Conservation (phyloP, 2,329 filamentous ascomycete species). For the Talaromyces verruculosus region DNA sequence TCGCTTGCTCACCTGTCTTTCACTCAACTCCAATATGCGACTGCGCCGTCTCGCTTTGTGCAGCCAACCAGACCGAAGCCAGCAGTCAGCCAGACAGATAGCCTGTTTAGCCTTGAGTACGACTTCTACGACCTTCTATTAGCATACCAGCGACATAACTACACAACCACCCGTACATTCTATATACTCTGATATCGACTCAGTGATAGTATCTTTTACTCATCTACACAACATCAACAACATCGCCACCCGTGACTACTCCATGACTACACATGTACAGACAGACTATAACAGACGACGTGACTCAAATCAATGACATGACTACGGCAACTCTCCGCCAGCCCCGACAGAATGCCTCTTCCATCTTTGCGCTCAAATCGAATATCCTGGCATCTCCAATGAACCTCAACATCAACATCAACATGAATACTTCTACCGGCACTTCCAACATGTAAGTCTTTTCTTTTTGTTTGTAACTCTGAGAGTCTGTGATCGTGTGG, state of each 20-base stretch:
- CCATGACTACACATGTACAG: background rate
- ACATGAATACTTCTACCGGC: background rate
- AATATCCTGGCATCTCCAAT: background rate
- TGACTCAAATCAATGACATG: constrained; percentile 7
- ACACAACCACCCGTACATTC: background rate
- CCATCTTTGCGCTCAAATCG: constrained; percentile 11
- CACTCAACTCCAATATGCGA: constrained; percentile 5
- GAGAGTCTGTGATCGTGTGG: background rate
- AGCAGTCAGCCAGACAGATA: background rate
- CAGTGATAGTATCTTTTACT: background rate
- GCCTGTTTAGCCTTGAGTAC: background rate
- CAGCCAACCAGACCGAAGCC: constrained; percentile 1
- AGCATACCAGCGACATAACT: background rate
- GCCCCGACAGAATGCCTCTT: constrained; percentile 13
- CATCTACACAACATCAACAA: background rate
- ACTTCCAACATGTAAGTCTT: constrained; percentile 1
- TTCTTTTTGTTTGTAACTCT: background rate
- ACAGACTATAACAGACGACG: background rate
- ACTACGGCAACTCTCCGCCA: constrained; percentile 13
- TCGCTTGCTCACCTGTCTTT: background rate
- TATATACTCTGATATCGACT: background rate
- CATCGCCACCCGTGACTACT: background rate
- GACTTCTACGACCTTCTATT: background rate
- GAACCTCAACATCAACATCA: background rate
- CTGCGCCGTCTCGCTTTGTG: constrained; percentile 3